Conservation (phyloP, 2,329 filamentous ascomycete genomes). For the Diplocarpon rosae region DNA sequence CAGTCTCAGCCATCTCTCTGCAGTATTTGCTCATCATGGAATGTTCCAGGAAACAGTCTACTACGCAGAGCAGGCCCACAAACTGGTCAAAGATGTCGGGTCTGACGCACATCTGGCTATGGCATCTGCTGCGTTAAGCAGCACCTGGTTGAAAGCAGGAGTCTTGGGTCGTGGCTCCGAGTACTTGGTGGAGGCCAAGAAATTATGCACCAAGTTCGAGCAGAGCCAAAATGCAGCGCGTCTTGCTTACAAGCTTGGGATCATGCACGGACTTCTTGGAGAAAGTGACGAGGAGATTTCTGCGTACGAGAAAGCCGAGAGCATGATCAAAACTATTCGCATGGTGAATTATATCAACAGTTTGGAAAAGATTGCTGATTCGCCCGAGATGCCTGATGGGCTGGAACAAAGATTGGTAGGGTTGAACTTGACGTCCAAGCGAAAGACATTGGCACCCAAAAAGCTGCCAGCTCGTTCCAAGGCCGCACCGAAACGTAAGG, state of each 20-base stretch:
- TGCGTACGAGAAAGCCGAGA: constrained; percentile 37
- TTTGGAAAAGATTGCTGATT: constrained; percentile 14
- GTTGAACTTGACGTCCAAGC: constrained; percentile 23
- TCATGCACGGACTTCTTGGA: constrained; percentile 38
- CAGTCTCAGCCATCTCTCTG: constrained; percentile 61
- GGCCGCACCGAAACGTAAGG: constrained; percentile 23
- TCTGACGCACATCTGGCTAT: constrained; percentile 36
- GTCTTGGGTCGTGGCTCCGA: constrained; percentile 46
- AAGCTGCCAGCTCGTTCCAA: constrained; percentile 23
- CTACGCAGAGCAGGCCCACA: constrained; percentile 74
- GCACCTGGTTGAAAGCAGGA: constrained; percentile 45
- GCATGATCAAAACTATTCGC: constrained; percentile 32
- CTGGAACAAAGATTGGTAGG: constrained; percentile 19
- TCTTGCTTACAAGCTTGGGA: constrained; percentile 44
- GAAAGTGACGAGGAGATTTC: constrained; percentile 36
- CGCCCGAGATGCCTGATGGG: constrained; percentile 2
- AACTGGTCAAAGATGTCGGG: constrained; percentile 43
- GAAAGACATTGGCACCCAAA: constrained; percentile 21
- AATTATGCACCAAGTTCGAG: constrained; percentile 36
- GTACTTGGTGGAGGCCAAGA: constrained; percentile 42
- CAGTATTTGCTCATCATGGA: constrained; percentile 72
- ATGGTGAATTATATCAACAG: constrained; percentile 28
- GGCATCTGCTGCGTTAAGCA: constrained; percentile 43
- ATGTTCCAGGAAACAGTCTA: constrained; percentile 81
- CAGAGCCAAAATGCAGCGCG: constrained; percentile 36